These are phyloP conservation scores for Globisporangium apiculatum DNA, from an alignment of 352 stramenopile genomes.

Conservation along the genomic window DNA sequence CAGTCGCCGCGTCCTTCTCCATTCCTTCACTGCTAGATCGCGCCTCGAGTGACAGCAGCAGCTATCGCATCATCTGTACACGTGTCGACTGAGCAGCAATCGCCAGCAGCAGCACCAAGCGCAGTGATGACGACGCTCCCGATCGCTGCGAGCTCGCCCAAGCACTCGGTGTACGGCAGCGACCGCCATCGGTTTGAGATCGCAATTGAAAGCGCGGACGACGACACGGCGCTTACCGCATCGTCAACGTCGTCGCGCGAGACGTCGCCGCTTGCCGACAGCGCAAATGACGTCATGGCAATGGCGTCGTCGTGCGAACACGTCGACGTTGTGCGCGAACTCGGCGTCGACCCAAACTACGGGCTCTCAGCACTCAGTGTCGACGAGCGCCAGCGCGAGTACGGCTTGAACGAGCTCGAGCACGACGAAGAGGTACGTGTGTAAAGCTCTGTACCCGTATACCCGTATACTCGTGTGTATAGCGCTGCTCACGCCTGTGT, in stretches of 20 bases:
- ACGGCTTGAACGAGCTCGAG: conserved; percentile 67
- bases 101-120: neutral
- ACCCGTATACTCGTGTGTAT: too few relatives aligned
- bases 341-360: conserved; percentile 59
- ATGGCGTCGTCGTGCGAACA: conserved; percentile 33
- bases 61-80: too few relatives aligned
- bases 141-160: conserved; percentile 5
- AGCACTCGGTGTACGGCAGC: conserved; percentile 8
- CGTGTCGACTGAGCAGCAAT: neutral
- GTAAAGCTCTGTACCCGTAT: too few relatives aligned
- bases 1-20: neutral
- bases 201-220: conserved; percentile 1
- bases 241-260: conserved; percentile 10
- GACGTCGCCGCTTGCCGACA: neutral
- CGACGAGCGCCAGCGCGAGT: conserved; percentile 54
- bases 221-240: conserved; percentile 11
- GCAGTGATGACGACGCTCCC: conserved; percentile 10
- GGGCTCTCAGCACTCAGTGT: conserved; percentile 50
- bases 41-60: neutral
- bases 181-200: conserved; percentile 9
- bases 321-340: conserved; percentile 54
- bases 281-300: neutral
- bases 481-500: neutral
- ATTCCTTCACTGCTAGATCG: neutral
- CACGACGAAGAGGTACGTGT: conserved; percentile 42